phyloP scores from a whole-genome alignment of 495 filamentous ascomycete genomes.

The Staphylotrichum longicolle region DNA sequence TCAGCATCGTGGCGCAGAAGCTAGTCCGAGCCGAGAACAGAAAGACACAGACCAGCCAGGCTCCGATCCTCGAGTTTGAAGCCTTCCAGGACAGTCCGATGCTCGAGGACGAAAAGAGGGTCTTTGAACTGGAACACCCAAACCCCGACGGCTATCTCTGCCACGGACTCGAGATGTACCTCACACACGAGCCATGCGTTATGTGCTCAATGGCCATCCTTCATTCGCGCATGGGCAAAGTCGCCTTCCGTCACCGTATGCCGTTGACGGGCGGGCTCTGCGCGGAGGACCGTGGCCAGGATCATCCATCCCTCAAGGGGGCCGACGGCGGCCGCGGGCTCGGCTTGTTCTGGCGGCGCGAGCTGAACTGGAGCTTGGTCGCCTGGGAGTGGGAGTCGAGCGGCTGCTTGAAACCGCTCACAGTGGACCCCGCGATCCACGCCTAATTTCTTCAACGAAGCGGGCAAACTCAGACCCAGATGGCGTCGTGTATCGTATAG shows the following conservation, averaged over 20 bases:
- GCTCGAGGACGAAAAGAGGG: conserved; percentile 40
- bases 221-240: conserved; percentile 80
- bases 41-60: conserved; percentile 22
- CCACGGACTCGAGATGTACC: conserved; percentile 82
- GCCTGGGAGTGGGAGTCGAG: conserved; percentile 72
- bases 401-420: conserved; percentile 34
- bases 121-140: conserved; percentile 46
- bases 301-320: conserved; percentile 30
- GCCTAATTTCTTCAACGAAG: conserved; percentile 27
- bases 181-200: conserved; percentile 91
- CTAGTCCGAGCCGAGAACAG: conserved; percentile 49
- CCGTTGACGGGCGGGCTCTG: conserved; percentile 57
- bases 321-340: conserved; percentile 58
- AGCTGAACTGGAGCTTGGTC: conserved; percentile 90
- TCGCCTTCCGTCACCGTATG: conserved; percentile 72
- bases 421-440: conserved; percentile 40
- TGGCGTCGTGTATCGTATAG: not conserved
- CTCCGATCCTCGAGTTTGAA: conserved; percentile 44
- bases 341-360: conserved; percentile 86
- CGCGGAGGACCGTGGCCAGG: conserved; percentile 47
- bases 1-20: conserved; percentile 79
- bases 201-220: conserved; percentile 96
- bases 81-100: conserved; percentile 47
- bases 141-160: conserved; percentile 83
- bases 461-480: not conserved